These are phyloP conservation scores for Plectosphaerella cucumerina DNA, from an alignment of 2,329 filamentous ascomycete species.

Conservation along the genomic window DNA sequence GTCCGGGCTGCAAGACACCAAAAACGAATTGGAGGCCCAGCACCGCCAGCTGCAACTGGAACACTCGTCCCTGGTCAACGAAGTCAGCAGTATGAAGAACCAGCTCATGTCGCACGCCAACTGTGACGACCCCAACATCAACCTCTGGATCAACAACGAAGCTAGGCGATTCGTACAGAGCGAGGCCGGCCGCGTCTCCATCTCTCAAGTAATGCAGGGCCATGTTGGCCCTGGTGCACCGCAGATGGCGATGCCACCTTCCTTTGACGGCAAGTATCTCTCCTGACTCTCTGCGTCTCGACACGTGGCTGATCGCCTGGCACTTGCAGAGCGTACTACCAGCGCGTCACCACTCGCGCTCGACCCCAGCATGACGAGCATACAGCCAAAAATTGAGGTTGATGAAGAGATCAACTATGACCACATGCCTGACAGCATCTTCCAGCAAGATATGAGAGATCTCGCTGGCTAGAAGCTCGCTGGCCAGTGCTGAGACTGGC, in stretches of 20 bases:
- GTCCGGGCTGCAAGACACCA: slow-evolving; percentile 42
- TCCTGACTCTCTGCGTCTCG: not conserved
- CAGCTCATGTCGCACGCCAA: slow-evolving; percentile 47
- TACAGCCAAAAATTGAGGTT: slow-evolving; percentile 13
- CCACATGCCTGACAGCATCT: slow-evolving; percentile 30
- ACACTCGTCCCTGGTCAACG: slow-evolving; percentile 34
- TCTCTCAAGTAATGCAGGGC: slow-evolving; percentile 4
- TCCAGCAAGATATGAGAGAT: slow-evolving; percentile 11
- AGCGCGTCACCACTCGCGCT: slow-evolving; percentile 8
- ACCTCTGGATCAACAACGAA: slow-evolving; percentile 49
- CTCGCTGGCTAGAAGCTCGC: too few species aligned
- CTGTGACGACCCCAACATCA: slow-evolving; percentile 50
- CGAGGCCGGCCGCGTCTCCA: slow-evolving; percentile 17
- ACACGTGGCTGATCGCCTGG: slow-evolving; percentile 1
- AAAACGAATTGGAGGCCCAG: slow-evolving; percentile 36
- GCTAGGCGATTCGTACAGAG: slow-evolving; percentile 42
- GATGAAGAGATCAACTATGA: slow-evolving; percentile 26
- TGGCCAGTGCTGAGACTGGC: too few species aligned
- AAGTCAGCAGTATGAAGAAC: slow-evolving; percentile 44
- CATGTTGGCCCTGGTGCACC: not conserved
- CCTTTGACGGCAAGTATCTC: slow-evolving; percentile 9
- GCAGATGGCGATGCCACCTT: not conserved
- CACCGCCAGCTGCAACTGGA: slow-evolving; percentile 39
- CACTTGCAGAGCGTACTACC: not conserved
- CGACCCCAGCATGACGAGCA: slow-evolving; percentile 5